phyloP scores from a whole-genome alignment of 2,329 filamentous ascomycete genomes.

The Fusarium concolor region DNA sequence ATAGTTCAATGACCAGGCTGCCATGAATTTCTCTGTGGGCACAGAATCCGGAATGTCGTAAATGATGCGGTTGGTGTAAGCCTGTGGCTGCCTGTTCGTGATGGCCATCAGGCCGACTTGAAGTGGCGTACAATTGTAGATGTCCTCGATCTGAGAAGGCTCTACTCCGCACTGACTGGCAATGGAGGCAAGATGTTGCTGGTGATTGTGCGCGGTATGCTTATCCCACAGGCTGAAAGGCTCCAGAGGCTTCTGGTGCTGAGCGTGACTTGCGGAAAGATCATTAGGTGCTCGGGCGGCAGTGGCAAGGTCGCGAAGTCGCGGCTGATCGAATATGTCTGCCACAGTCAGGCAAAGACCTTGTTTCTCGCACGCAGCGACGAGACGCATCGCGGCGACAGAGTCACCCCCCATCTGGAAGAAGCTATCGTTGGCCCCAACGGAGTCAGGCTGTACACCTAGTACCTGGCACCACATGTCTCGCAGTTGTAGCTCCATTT shows the following conservation, averaged over 20 bases:
- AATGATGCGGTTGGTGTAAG: constrained; percentile 15
- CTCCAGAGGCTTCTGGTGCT: not conserved
- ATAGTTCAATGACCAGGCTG: constrained; percentile 7
- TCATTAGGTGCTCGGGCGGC: constrained; percentile 7
- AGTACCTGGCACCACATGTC: constrained; percentile 20
- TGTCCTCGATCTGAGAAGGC: constrained; percentile 19
- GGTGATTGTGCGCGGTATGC: constrained; percentile 1
- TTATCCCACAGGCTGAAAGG: constrained; percentile 4
- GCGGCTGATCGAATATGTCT: constrained; percentile 53
- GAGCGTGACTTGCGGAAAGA: not conserved
- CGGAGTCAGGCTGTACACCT: constrained; percentile 1
- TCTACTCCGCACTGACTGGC: constrained; percentile 6
- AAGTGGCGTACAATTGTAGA: constrained; percentile 23
- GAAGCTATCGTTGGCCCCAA: constrained; percentile 52
- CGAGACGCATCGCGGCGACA: too few relatives aligned
- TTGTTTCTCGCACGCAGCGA: constrained; percentile 50
- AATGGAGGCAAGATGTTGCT: constrained; percentile 15
- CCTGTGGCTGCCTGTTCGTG: constrained; percentile 15
- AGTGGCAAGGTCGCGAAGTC: constrained; percentile 34
- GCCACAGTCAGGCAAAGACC: constrained; percentile 56
- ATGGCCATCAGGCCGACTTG: constrained; percentile 22
- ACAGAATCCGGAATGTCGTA: constrained; percentile 1
- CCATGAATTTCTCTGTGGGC: constrained; percentile 3
- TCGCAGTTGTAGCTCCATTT: constrained; percentile 22
- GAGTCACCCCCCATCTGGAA: constrained; percentile 57